Percentiles rank a stretch among this genome's conserved stretches.
Evolutionary conservation across 2,329 filamentous ascomycete genomes (phyloP).

Genomic region (Alternaria burnsii): DNA sequence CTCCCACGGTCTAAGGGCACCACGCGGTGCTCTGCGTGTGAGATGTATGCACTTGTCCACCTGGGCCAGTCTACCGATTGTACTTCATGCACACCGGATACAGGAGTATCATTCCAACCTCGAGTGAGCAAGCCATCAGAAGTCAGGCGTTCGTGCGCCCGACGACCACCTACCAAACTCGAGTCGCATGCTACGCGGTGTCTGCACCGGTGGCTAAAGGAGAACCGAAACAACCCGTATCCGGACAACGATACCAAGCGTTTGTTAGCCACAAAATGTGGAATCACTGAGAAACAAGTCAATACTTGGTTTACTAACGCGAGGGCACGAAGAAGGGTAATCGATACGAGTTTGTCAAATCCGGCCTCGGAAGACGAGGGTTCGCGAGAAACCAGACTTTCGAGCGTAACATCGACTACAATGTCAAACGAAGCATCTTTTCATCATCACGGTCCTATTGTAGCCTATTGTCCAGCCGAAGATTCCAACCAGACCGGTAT

Average conservation of each 20-base stretch:
- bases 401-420: constrained; percentile 15
- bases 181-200: constrained; percentile 37
- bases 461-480: constrained; percentile 12
- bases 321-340: constrained; percentile 39
- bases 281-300: constrained; percentile 47
- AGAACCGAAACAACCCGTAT: constrained; percentile 43
- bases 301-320: constrained; percentile 50
- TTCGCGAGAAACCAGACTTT: constrained; percentile 22
- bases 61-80: constrained; percentile 19
- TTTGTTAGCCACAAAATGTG: constrained; percentile 39
- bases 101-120: constrained; percentile 18
- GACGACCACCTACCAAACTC: constrained; percentile 38
- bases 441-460: constrained; percentile 9
- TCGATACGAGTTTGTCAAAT: constrained; percentile 19
- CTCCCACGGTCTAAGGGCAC: background rate
- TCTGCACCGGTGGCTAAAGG: constrained; percentile 43
- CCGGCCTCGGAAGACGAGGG: constrained; percentile 33
- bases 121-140: constrained; percentile 16
- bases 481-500: background rate
- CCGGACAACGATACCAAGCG: constrained; percentile 41
- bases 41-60: constrained; percentile 29
- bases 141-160: constrained; percentile 42
- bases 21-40: constrained; percentile 35
- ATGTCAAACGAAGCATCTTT: constrained; percentile 3
- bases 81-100: constrained; percentile 21